Percentiles rank a stretch among this genome's conserved stretches.
These are phyloP conservation scores for Mollisia scopiformis DNA, from an alignment of 2,329 filamentous ascomycete genomes.

Conservation along the genomic window DNA sequence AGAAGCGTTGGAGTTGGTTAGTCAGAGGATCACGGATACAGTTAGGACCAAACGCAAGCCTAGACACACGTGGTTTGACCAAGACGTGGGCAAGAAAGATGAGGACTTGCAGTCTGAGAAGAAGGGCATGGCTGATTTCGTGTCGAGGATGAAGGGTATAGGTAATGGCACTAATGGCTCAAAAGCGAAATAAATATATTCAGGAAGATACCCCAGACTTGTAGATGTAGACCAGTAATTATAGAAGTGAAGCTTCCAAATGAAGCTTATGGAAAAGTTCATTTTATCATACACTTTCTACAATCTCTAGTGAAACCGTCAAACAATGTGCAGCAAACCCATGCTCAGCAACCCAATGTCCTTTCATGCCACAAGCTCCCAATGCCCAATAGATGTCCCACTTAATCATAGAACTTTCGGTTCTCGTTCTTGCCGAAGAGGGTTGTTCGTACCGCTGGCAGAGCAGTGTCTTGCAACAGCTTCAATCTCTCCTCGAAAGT, in stretches of 20 bases:
- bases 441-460: slow-evolving; percentile 82
- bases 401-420: slow-evolving; percentile 91
- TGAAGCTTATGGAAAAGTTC: slow-evolving; percentile 17
- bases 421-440: slow-evolving; percentile 95
- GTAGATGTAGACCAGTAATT: not conserved
- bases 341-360: slow-evolving; percentile 14
- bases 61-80: slow-evolving; percentile 62
- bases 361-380: not conserved
- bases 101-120: slow-evolving; percentile 39
- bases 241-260: not conserved
- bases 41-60: slow-evolving; percentile 70
- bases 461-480: slow-evolving; percentile 80
- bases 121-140: slow-evolving; percentile 31
- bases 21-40: slow-evolving; percentile 70
- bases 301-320: slow-evolving; percentile 24
- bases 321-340: slow-evolving; percentile 23
- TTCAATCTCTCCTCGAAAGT: slow-evolving; percentile 91
- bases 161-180: not conserved
- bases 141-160: slow-evolving; percentile 1
- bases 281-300: slow-evolving; percentile 39
- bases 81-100: slow-evolving; percentile 31
- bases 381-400: not conserved
- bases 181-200: not conserved
- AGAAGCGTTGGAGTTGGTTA: slow-evolving; percentile 72
- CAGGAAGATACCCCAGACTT: not conserved